Base-by-base conservation (phyloP, 768 basidiomycete genomes). In the Amanita pseudoporphyria region DNA sequence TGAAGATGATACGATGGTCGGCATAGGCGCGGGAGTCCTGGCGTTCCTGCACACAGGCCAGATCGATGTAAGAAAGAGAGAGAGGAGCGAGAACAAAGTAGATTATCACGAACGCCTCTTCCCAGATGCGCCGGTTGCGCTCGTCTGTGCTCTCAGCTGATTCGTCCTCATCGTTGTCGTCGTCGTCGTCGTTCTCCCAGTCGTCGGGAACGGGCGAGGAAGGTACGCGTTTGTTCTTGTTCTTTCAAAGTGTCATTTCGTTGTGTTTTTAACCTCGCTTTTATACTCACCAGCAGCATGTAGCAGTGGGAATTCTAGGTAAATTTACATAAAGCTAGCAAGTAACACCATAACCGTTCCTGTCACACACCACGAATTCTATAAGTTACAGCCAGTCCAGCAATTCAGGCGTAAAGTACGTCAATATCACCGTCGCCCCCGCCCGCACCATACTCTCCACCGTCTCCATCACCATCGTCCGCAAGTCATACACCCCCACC, bases 401-500 rank as follows among this genome's bases (percentile, higher is more conserved):
- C 67, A 98, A 93, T 30, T 96, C 82, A 5, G 96, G 96, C 1
- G 96, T 97, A 59, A 99, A 99, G 71, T 99, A 99, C 4, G 84
- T 84, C 54, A 97, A 63, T 99, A 28, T 99, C 96, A 28, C 96
- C 54, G 95, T 93, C 10, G 94, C 95, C 94, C 97, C 94, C 21
- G 79, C 77, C 56, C 77, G 84, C 67, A 28, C 26, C 26, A 28
- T 28, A 7, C 26, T 28, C 26, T 28, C 26, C 26, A 28, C 4
- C 26, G 26, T 28, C 26, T 28, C 52, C 54, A 96, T 93, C 12
- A 94, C 95, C 94, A 97, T 94, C 21, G 79, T 77, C 55, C 78
- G 84, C 67, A 98, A 69, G 52, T 87, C 87, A 59, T 95, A 98
- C n/a, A 98, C 87, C 9, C 95, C 95, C 2, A 91, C 90, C 3